Conservation (phyloP, 768 basidiomycete species). For the Hericium rajendrae region DNA sequence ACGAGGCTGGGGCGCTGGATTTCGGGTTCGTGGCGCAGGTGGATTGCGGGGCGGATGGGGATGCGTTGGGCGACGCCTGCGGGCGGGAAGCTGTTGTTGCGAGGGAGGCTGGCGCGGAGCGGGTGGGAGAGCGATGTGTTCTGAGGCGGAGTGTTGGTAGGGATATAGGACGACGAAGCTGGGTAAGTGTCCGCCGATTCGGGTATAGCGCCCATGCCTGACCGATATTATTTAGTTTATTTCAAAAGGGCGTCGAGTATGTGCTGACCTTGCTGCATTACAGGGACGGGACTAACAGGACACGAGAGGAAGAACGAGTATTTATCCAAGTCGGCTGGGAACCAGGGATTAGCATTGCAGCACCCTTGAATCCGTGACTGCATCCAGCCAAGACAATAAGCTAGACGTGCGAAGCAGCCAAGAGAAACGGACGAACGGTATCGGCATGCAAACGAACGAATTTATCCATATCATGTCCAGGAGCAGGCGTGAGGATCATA, state of each 20-base stretch:
- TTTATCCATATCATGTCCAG: background rate
- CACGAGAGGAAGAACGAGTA: slow-evolving; percentile 10
- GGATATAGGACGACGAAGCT: background rate
- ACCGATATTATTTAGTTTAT: background rate
- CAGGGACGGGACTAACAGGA: background rate
- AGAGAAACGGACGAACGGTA: slow-evolving; percentile 3
- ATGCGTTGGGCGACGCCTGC: background rate
- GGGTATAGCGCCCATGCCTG: background rate
- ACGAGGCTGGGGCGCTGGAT: slow-evolving; percentile 10
- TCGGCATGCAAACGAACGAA: slow-evolving; percentile 10
- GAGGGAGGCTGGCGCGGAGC: slow-evolving; percentile 9
- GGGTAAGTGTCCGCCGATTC: background rate
- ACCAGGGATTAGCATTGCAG: slow-evolving; percentile 6
- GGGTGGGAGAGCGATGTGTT: background rate
- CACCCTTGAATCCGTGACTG: slow-evolving; percentile 9
- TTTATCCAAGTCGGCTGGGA: slow-evolving; percentile 3
- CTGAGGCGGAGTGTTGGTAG: background rate
- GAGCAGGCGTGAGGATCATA: slow-evolving; percentile 13
- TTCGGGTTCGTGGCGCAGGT: background rate
- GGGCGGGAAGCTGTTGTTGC: slow-evolving; percentile 10
- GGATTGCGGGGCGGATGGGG: background rate
- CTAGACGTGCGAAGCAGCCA: background rate
- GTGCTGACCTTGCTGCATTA: background rate
- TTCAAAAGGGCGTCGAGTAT: background rate
- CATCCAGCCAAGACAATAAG: background rate